phyloP scores from a whole-genome alignment of 2,329 filamentous ascomycete genomes.

The Emergomyces pasteurianus region DNA sequence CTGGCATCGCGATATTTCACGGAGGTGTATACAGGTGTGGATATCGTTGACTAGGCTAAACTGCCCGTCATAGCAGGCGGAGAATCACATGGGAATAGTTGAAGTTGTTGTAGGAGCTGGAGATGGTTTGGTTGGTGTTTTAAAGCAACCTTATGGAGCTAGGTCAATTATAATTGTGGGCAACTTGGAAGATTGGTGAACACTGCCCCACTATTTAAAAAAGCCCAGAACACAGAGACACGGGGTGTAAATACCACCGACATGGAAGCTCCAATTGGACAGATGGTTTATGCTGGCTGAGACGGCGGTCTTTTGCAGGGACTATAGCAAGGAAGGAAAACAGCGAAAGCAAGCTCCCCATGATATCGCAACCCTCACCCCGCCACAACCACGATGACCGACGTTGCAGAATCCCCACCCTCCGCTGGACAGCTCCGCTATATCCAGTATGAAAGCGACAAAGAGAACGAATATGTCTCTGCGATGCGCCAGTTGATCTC shows the following conservation, averaged over 20 bases:
- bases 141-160: too few species aligned
- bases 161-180: neutral
- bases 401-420: neutral
- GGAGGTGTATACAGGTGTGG: neutral
- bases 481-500: constrained; percentile 88
- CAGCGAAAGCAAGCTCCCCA: neutral
- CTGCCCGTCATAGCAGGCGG: constrained; percentile 9
- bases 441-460: constrained; percentile 46
- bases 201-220: neutral
- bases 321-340: neutral
- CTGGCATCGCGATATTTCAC: constrained; percentile 16
- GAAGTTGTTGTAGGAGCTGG: neutral
- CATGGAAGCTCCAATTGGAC: neutral
- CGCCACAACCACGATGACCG: neutral
- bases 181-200: neutral
- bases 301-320: neutral
- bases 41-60: neutral
- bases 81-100: constrained; percentile 7
- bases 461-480: constrained; percentile 59
- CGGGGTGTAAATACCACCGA: neutral
- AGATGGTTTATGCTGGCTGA: neutral
- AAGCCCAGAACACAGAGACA: neutral
- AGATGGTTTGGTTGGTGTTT: neutral
- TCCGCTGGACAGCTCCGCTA: constrained; percentile 34
- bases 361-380: neutral